These are phyloP conservation scores for Hansenula lynferdii DNA, from an alignment of 1,139 yeast species.

Conservation along the genomic window DNA sequence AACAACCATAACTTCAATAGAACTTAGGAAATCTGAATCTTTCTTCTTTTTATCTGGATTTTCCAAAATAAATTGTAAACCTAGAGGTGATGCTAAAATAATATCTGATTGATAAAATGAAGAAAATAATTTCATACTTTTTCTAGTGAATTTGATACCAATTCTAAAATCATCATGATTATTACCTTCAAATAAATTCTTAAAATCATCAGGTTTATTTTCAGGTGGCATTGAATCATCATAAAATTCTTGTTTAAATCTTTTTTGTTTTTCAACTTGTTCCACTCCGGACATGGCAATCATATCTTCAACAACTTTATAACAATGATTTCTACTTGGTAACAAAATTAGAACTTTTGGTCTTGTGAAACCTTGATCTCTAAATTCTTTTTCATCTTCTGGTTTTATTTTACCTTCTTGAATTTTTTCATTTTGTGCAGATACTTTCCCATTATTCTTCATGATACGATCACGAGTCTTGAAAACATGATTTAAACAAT, in stretches of 20 bases:
- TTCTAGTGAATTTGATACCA: conserved; percentile 87
- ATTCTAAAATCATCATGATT: conserved; percentile 88
- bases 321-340: conserved; percentile 82
- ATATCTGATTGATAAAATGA: conserved; percentile 84
- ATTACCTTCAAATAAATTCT: conserved; percentile 78
- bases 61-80: conserved; percentile 69
- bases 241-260: conserved; percentile 68
- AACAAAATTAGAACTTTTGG: conserved; percentile 80
- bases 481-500: conserved; percentile 74
- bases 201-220: conserved; percentile 79
- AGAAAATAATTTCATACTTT: conserved; percentile 77
- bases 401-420: conserved; percentile 33
- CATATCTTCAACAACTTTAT: conserved; percentile 60
- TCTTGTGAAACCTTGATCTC: conserved; percentile 95
- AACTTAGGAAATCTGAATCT: conserved; percentile 72
- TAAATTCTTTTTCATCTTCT: conserved; percentile 50
- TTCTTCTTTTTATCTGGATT: conserved; percentile 50
- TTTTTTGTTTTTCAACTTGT: conserved; percentile 76
- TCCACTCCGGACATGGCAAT: conserved; percentile 61
- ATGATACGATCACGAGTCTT: conserved; percentile 82
- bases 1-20: conserved; percentile 74
- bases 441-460: conserved; percentile 63
- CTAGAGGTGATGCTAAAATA: conserved; percentile 89
- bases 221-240: conserved; percentile 43
- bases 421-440: conserved; percentile 38